Percentiles rank a stretch among this genome's conserved stretches.
These are phyloP conservation scores for Gaeumannomyces sp. DNA, from an alignment of 2,329 filamentous ascomycete genomes.

Conservation along the genomic window DNA sequence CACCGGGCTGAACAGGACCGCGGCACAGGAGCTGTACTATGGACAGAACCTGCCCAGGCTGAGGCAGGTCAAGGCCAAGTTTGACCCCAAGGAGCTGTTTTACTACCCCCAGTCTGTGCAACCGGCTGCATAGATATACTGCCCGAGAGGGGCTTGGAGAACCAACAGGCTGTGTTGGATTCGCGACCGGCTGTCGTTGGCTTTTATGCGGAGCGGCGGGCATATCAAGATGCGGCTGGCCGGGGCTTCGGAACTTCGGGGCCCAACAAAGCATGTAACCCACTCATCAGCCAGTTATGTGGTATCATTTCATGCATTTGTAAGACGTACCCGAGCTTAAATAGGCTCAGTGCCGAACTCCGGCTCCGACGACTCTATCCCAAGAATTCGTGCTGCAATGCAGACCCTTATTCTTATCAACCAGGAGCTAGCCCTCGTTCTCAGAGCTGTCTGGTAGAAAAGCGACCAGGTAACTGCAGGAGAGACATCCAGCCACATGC, in stretches of 20 bases:
- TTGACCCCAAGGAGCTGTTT: slow-evolving; percentile 35
- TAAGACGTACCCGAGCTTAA: not conserved
- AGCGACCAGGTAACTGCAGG: not conserved
- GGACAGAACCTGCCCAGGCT: slow-evolving; percentile 31
- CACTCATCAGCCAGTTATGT: not conserved
- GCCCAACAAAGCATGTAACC: not conserved
- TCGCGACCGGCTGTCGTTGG: not conserved
- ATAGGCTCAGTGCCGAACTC: too few species aligned
- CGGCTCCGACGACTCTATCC: too few species aligned
- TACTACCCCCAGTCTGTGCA: slow-evolving; percentile 30
- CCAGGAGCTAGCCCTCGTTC: not conserved
- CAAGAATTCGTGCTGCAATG: not conserved
- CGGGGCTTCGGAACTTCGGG: not conserved
- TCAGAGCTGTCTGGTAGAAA: not conserved
- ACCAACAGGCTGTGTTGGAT: not conserved
- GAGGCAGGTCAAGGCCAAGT: slow-evolving; percentile 30
- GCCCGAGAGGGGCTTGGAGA: not conserved
- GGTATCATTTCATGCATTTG: not conserved
- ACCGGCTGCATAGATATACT: slow-evolving; percentile 15
- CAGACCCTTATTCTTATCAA: not conserved
- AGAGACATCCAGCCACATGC: not conserved
- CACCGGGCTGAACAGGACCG: slow-evolving; percentile 34
- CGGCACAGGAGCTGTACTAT: slow-evolving; percentile 44
- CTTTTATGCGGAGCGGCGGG: not conserved
- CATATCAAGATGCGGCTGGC: not conserved